A percentile compares a stretch with the other conserved stretches of the same genome.
phyloP scores from a whole-genome alignment of 116 monocot genomes.

The Dioscorea cayenensis region DNA sequence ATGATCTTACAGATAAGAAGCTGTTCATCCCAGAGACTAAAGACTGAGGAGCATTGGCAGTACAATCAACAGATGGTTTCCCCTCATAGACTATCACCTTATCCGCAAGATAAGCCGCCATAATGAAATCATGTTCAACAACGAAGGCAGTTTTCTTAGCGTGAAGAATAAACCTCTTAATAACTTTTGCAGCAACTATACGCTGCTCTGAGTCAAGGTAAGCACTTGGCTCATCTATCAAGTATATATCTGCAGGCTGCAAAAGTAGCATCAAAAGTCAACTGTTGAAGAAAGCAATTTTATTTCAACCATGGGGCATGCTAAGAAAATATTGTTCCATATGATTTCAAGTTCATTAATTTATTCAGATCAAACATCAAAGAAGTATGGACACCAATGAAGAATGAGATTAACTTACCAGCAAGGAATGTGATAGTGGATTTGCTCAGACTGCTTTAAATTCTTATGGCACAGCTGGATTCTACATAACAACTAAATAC shows the following conservation, averaged over 20 bases:
- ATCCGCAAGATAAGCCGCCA: slow-evolving; percentile 83
- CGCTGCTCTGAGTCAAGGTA: slow-evolving; percentile 86
- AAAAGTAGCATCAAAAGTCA: not conserved
- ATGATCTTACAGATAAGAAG: slow-evolving; percentile 67
- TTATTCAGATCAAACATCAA: too few relatives aligned
- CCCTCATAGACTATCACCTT: slow-evolving; percentile 87
- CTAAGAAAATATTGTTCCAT: not conserved
- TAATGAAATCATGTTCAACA: slow-evolving; percentile 85
- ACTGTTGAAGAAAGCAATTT: not conserved
- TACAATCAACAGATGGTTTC: slow-evolving; percentile 59
- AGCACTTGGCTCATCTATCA: slow-evolving; percentile 87
- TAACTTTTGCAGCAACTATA: slow-evolving; percentile 82
- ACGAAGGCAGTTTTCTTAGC: slow-evolving; percentile 87
- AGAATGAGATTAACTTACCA: too few relatives aligned
- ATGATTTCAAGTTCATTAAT: not conserved
- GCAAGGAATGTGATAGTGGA: too few relatives aligned
- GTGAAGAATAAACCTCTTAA: slow-evolving; percentile 81
- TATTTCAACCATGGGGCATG: not conserved
- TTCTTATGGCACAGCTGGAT: too few relatives aligned
- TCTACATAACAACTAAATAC: too few relatives aligned
- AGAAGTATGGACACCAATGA: too few relatives aligned
- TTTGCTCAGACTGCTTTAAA: too few relatives aligned
- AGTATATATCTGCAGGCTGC: slow-evolving; percentile 83
- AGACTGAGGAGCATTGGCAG: slow-evolving; percentile 66
- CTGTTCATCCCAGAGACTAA: slow-evolving; percentile 75